Conservation (phyloP, 2,329 filamentous ascomycete species). For the Cladosporium sp. region DNA sequence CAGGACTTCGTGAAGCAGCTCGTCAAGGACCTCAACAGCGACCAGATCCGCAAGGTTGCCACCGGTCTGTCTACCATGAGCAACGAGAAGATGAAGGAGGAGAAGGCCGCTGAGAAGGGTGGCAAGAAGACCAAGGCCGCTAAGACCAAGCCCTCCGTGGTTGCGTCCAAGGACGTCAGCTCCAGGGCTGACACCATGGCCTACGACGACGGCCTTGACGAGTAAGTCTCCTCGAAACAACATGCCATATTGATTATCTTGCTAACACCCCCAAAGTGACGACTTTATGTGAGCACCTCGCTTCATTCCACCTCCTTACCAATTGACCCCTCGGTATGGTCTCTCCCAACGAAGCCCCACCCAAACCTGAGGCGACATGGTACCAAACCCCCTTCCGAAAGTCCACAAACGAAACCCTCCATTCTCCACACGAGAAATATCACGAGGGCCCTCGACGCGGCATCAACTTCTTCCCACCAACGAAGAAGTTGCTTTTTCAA, state of each 20-base stretch:
- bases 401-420: not conserved
- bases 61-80: slow-evolving; percentile 81
- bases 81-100: slow-evolving; percentile 98
- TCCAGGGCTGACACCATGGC: slow-evolving; percentile 63
- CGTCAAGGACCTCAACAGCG: slow-evolving; percentile 79
- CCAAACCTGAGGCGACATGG: not conserved
- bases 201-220: slow-evolving; percentile 78
- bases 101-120: slow-evolving; percentile 89
- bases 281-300: slow-evolving; percentile 63
- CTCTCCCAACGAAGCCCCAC: slow-evolving; percentile 2
- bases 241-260: not conserved
- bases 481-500: not conserved
- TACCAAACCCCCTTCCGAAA: not conserved
- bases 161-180: slow-evolving; percentile 57
- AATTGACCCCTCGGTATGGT: slow-evolving; percentile 3
- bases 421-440: not conserved
- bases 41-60: slow-evolving; percentile 95
- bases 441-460: not conserved
- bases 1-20: slow-evolving; percentile 88
- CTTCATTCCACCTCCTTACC: not conserved
- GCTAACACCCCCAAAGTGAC: slow-evolving; percentile 47
- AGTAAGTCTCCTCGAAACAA: slow-evolving; percentile 55
- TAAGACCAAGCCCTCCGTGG: slow-evolving; percentile 87
- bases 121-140: slow-evolving; percentile 96
- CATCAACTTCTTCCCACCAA: not conserved